Evolutionary conservation across 148 eudicot species (phyloP).

Genomic region (Salicornia ramosissima): DNA sequence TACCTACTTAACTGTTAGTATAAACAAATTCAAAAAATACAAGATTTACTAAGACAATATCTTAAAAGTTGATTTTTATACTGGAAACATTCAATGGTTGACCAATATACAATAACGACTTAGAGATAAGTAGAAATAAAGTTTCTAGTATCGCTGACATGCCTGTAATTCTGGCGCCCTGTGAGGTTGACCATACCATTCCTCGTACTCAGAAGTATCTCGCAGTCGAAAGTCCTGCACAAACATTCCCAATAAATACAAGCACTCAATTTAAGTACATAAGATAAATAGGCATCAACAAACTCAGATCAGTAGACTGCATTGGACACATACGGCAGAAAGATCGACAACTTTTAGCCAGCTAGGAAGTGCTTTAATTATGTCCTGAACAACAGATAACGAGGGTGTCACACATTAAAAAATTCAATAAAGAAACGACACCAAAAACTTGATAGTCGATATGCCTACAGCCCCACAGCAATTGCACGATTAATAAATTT

Average conservation of each 20-base stretch:
- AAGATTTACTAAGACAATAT: background rate
- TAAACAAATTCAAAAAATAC: background rate
- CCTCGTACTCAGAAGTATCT: slow-evolving; percentile 67
- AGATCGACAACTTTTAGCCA: slow-evolving; percentile 85
- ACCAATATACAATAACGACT: background rate
- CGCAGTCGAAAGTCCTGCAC: slow-evolving; percentile 82
- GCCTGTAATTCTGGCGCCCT: slow-evolving; percentile 84
- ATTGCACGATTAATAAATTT: background rate
- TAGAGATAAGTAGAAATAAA: background rate
- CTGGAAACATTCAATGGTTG: background rate
- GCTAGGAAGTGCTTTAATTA: slow-evolving; percentile 70
- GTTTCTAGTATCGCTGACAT: slow-evolving; percentile 6
- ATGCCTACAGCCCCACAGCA: background rate
- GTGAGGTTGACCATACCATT: slow-evolving; percentile 98
- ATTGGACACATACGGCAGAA: slow-evolving; percentile 64
- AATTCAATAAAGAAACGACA: background rate
- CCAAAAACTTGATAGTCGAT: background rate
- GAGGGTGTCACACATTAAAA: background rate
- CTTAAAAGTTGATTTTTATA: slow-evolving; percentile 2
- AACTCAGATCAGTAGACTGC: background rate
- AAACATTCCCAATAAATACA: slow-evolving; percentile 17
- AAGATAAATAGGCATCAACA: background rate
- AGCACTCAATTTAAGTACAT: background rate
- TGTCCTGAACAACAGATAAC: slow-evolving; percentile 49
- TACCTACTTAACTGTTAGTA: background rate